These are phyloP conservation scores for Hymenoscyphus albidus DNA, from an alignment of 2,329 filamentous ascomycete genomes.

Conservation along the genomic window DNA sequence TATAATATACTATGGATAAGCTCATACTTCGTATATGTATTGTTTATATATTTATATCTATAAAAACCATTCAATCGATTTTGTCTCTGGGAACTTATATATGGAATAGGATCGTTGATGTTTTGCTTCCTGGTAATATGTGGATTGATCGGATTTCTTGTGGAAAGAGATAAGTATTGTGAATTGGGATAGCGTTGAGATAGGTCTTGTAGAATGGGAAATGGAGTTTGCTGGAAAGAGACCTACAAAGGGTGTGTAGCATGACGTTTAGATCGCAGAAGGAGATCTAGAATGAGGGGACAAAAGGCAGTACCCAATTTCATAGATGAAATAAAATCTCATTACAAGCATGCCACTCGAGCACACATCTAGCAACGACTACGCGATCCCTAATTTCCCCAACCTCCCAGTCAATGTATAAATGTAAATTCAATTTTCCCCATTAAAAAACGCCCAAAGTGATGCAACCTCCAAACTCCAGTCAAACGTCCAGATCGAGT, in stretches of 20 bases:
- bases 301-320: not conserved
- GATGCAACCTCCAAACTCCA: conserved; percentile 1
- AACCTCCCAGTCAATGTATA: not conserved
- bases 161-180: no score
- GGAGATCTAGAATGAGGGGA: not conserved
- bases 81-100: no score
- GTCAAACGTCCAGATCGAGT: not conserved
- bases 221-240: no score
- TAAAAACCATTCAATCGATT: no score
- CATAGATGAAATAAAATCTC: not conserved
- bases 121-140: no score
- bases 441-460: not conserved
- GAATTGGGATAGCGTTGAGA: no score
- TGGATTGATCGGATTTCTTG: no score
- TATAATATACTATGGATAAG: no score
- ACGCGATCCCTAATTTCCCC: not conserved
- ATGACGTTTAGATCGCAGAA: not conserved
- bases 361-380: not conserved
- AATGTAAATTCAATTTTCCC: not conserved
- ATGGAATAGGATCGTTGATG: no score
- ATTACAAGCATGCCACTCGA: not conserved
- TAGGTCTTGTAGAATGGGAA: no score
- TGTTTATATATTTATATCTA: no score
- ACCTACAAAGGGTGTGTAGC: not conserved
- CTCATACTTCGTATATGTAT: no score